Conservation (phyloP, 768 basidiomycete genomes). For the Tricholoma sp. region DNA sequence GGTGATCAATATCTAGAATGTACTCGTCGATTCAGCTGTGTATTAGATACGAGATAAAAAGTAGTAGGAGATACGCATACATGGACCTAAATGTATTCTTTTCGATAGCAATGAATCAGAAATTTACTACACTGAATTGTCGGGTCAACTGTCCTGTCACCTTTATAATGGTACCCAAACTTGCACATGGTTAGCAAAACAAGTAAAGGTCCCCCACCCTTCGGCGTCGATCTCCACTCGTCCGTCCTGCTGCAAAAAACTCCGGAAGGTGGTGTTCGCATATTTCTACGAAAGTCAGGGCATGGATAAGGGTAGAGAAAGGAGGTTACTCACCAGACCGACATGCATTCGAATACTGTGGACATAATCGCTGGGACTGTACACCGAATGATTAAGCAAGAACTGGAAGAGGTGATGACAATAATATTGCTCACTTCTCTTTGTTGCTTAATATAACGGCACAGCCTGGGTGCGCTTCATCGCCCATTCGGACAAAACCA, state of each 20-base stretch:
- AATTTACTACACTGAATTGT: no score
- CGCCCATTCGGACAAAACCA: conserved; percentile 70
- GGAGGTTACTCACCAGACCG: conserved; percentile 42
- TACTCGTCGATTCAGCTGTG: no score
- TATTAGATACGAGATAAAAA: no score
- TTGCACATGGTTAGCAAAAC: conserved; percentile 48
- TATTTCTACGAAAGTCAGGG: conserved; percentile 21
- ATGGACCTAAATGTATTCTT: no score
- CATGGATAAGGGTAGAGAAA: neutral
- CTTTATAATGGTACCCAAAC: conserved; percentile 46
- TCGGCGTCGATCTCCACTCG: conserved; percentile 39
- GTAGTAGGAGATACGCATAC: no score
- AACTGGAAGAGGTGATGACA: neutral
- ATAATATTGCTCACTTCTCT: conserved; percentile 26
- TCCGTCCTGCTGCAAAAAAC: conserved; percentile 43
- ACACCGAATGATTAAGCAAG: neutral
- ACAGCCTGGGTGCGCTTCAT: conserved; percentile 51
- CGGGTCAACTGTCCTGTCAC: no score
- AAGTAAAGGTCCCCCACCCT: conserved; percentile 69
- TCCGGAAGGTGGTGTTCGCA: conserved; percentile 37
- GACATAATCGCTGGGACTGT: conserved; percentile 26
- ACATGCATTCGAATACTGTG: conserved; percentile 64
- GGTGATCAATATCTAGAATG: no score
- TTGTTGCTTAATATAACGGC: conserved; percentile 69
- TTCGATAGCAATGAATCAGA: no score